These are phyloP conservation scores for Triticum turgidum DNA, from an alignment of 176 grass and related monocot species.

Conservation along the genomic window DNA sequence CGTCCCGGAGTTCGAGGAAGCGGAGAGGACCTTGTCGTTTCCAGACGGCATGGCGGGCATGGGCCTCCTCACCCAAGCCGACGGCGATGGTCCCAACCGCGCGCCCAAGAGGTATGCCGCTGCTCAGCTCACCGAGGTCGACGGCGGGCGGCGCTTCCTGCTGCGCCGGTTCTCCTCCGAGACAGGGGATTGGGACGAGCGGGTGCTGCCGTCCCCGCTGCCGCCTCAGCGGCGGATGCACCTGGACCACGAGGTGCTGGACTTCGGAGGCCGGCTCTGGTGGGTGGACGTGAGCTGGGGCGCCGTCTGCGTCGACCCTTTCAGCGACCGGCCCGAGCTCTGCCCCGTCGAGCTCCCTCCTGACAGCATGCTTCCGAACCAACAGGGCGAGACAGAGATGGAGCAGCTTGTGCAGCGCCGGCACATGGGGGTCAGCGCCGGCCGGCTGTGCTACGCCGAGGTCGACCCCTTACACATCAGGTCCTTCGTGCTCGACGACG, in stretches of 20 bases:
- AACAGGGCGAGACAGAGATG: background rate
- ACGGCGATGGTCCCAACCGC: background rate
- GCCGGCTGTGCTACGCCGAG: background rate
- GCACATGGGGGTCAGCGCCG: background rate
- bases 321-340: background rate
- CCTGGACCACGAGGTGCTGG: background rate
- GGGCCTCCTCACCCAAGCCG: slow-evolving; percentile 7
- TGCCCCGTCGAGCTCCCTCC: background rate
- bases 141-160: background rate
- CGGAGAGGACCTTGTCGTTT: background rate
- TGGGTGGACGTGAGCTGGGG: slow-evolving; percentile 22
- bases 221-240: background rate
- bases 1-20: background rate
- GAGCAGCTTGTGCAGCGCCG: background rate
- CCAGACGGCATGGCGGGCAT: background rate
- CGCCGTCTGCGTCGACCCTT: background rate
- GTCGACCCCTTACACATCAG: background rate
- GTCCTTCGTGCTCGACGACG: background rate
- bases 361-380: background rate
- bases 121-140: background rate
- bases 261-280: background rate
- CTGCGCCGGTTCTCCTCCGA: slow-evolving; percentile 1
- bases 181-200: background rate
- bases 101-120: slow-evolving; percentile 1
- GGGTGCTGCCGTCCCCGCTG: slow-evolving; percentile 11